Evolutionary conservation across 306 rosid species (phyloP), one percentile per base, ranked within the genome.

Genomic region (Casuarina cunninghamiana): DNA sequence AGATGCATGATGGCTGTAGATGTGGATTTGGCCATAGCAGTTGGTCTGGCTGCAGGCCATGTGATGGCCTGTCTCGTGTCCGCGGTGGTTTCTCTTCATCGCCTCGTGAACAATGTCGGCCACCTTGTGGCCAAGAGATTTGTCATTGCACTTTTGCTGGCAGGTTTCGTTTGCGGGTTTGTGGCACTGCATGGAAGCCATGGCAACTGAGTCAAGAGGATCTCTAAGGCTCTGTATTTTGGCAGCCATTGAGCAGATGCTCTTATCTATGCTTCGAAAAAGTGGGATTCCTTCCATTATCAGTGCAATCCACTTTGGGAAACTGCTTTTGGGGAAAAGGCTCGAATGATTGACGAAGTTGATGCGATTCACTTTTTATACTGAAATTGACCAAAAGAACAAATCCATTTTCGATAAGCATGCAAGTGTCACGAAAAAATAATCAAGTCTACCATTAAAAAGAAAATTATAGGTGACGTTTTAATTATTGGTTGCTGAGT

Each of bases 151-250:
- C 26, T 82, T 84, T 16, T 76, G 86, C 58, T 79, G 90, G 84
- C 84, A 49, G 2, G 26, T 60, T 77, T 84, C 86, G 60, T 81
- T 68, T 65, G 71, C 38, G 8, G 86, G 88, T n/a, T n/a, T n/a
- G 51, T 71, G 57, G 76, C 80, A 44, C 78, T 82, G 88, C 70
- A 77, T 80, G 67, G 90, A 84, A 53, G 90, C 90, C 88, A 87
- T 87, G 80, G 72, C 17, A 42, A 44, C 79, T 72, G 77, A 82
- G 86, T 75, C 85, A 81, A 39, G 53, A 3, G 57, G 57, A 53
- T 53, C 19, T 12, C 57, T 51, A 17, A 38, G 43, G 13, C 2
- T 61, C n/a, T 16, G 19, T n/a, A 3, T 38, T 63, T 62, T 16
- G 19, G 17, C 13, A 53, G 57, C 19, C 57, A 53, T 2, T 15